Conservation (phyloP, 169 alveolate genomes). For the Miamiensis avidus region DNA sequence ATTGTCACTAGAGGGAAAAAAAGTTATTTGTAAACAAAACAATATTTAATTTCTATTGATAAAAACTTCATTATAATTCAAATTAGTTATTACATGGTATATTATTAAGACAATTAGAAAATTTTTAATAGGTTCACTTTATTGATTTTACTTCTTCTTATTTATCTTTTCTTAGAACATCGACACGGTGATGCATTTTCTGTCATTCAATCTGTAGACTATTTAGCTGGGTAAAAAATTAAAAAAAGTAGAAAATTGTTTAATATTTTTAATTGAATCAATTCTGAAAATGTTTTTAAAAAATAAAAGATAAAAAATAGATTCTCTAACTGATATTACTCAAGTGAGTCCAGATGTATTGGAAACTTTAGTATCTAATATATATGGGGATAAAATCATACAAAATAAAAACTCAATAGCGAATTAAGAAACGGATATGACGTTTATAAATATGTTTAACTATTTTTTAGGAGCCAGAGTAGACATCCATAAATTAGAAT, state of each 20-base stretch:
- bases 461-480: background rate
- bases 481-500: background rate
- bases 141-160: no score
- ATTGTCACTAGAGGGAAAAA: no score
- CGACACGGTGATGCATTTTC: background rate
- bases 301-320: no score
- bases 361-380: background rate
- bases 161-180: background rate
- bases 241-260: background rate
- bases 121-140: no score
- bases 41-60: no score
- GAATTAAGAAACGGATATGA: background rate
- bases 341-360: background rate
- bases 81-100: no score
- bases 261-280: no score
- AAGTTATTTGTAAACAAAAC: no score
- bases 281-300: background rate
- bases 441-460: background rate
- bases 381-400: background rate
- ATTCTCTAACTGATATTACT: no score
- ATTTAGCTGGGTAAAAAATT: background rate
- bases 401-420: background rate
- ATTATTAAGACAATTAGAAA: no score
- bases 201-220: background rate
- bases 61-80: no score